Percentiles rank a stretch among this genome's conserved stretches.
These are phyloP conservation scores for Lactifluus piperatus DNA, from an alignment of 768 basidiomycete genomes.

Conservation along the genomic window DNA sequence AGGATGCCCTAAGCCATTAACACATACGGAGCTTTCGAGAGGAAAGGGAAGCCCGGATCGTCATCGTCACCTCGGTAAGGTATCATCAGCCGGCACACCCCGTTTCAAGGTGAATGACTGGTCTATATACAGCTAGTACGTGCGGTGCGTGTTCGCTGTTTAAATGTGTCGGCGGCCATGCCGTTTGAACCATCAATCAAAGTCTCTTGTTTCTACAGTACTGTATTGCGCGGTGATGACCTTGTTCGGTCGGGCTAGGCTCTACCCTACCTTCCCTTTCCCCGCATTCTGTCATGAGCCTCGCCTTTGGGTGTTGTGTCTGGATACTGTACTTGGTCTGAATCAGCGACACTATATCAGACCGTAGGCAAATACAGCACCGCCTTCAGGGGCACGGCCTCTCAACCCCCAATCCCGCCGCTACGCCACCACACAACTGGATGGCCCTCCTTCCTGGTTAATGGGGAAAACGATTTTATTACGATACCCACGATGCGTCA, in stretches of 20 bases:
- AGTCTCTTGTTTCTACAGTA: background rate
- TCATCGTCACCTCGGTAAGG: background rate
- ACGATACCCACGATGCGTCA: background rate
- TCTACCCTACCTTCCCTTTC: background rate
- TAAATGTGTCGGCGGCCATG: background rate
- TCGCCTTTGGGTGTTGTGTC: too few species aligned
- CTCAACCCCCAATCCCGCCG: background rate
- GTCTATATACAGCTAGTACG: background rate
- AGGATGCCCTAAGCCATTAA: too few species aligned
- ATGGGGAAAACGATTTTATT: background rate
- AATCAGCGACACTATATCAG: background rate
- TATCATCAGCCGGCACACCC: background rate
- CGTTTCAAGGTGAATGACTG: background rate
- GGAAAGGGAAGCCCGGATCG: too few species aligned
- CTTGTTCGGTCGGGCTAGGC: background rate
- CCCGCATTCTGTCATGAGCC: background rate
- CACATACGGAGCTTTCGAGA: too few species aligned
- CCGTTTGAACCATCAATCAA: background rate
- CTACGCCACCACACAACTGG: background rate
- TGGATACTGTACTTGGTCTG: too few species aligned
- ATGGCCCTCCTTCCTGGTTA: background rate
- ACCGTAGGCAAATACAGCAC: background rate
- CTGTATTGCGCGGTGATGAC: background rate
- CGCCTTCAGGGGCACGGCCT: background rate
- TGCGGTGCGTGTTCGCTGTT: background rate